Base-by-base conservation (phyloP, 2,329 filamentous ascomycete genomes). In the Plectosphaerella sp. region DNA sequence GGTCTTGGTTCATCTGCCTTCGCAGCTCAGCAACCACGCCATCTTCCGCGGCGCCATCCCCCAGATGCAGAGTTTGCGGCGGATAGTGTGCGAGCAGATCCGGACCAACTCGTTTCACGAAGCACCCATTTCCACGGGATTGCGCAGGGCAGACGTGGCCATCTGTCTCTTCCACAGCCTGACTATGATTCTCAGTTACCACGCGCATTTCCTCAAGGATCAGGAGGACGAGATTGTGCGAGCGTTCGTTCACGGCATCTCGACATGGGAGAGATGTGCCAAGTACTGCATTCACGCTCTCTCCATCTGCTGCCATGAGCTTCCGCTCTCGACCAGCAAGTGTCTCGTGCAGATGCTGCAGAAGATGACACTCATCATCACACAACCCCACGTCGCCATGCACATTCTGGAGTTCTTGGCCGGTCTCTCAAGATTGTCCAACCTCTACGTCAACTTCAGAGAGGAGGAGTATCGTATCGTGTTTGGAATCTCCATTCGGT, bases 391-490 rank as follows among this genome's bases (percentile, higher is more conserved):
- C 52, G 88, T 97, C 36, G 91, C 93, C 10, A 88, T 97, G 55
- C 94, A 99, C 64, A 96, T 99, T 55, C 77, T 99, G 48, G 94
- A 99, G 64, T 97, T 99, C 63, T 75, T 99, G n/a, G 89, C 90
- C 10, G 87, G 91, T 48, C 79, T 99, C 25, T 91, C 92, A 50
- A 86, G 93, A 36, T 75, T 97, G 53, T 90, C 89, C 10, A 83
- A 90, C 55, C 79, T 97, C 2, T 95, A 92, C 64, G 84, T 90
- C 64, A 95, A 96, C 63, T 89, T 97, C 65, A 83, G 89, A 49
- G 87, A 95, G 60, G 91, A 96, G 42, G 92, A 97, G 62, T 97
- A 93, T 68, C 89, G 90, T 56, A 91, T 90, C 50, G 89, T 97
- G 1, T 97, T 99, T 66, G 94, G 89, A 10, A 95, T 99, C 46